Evolutionary conservation across 2,329 filamentous ascomycete species (phyloP).

Genomic region (Pezizomycotina sp.): DNA sequence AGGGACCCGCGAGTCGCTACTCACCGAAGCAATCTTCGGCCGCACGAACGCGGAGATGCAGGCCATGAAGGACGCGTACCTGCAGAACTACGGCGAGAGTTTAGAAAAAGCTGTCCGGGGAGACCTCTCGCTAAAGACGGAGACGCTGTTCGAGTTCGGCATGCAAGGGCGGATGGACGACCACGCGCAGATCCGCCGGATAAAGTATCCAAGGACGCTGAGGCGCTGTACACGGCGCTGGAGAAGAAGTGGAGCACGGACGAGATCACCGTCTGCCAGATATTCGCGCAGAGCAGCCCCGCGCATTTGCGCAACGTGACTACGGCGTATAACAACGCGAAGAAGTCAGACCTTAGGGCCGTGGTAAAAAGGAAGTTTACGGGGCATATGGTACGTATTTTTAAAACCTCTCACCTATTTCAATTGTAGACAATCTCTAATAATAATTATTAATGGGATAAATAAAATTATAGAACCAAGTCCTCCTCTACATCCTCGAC

Average conservation of each 20-base stretch:
- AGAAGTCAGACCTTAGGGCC: conserved; percentile 51
- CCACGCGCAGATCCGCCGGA: conserved; percentile 54
- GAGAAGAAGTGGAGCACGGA: conserved; percentile 69
- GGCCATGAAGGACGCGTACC: conserved; percentile 69
- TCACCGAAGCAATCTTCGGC: conserved; percentile 73
- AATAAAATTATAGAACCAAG: too few relatives aligned
- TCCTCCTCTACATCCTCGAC: conserved; percentile 61
- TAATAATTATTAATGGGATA: too few relatives aligned
- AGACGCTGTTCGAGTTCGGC: conserved; percentile 69
- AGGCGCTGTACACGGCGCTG: conserved; percentile 59
- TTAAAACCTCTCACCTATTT: too few relatives aligned
- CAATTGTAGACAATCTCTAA: too few relatives aligned
- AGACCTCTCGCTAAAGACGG: conserved; percentile 74
- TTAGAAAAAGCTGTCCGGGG: conserved; percentile 57
- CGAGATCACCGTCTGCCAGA: conserved; percentile 58
- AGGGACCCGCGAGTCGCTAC: conserved; percentile 69
- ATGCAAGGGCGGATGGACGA: conserved; percentile 65
- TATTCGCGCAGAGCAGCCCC: conserved; percentile 60
- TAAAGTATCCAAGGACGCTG: conserved; percentile 57
- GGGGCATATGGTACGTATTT: conserved; percentile 94
- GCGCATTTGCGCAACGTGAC: conserved; percentile 70
- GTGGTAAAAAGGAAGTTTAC: conserved; percentile 70
- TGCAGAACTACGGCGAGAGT: conserved; percentile 45
- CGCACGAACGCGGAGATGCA: conserved; percentile 74
- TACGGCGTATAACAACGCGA: conserved; percentile 56